A percentile compares a stretch with the other conserved stretches of the same genome.
phyloP scores from a whole-genome alignment of 1,139 yeast genomes.

The Torulaspora globosa region DNA sequence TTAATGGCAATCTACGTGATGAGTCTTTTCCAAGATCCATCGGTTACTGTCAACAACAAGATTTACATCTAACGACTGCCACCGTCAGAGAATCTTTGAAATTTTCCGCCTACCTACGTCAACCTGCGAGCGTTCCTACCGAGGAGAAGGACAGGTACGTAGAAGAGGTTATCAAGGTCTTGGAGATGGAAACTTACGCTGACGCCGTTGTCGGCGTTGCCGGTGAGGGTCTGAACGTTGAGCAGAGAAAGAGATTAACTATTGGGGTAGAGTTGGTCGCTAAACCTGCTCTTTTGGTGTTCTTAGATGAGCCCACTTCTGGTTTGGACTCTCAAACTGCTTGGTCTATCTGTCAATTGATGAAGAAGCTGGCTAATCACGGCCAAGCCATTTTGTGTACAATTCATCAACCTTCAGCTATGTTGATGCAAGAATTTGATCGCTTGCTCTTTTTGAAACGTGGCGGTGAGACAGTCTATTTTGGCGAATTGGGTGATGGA shows the following conservation, averaged over 20 bases:
- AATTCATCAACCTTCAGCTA: constrained; percentile 80
- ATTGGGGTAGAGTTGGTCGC: constrained; percentile 88
- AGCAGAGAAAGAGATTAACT: constrained; percentile 79
- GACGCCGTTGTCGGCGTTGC: constrained; percentile 83
- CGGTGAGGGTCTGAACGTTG: constrained; percentile 77
- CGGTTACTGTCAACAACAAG: constrained; percentile 83
- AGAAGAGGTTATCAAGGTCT: constrained; percentile 61
- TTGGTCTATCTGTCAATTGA: constrained; percentile 75
- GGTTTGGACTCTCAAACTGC: constrained; percentile 92
- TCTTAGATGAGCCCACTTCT: constrained; percentile 90
- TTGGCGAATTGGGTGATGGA: constrained; percentile 70
- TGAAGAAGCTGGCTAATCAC: constrained; percentile 68
- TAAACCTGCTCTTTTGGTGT: constrained; percentile 72
- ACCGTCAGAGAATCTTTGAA: constrained; percentile 76
- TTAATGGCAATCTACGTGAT: constrained; percentile 66
- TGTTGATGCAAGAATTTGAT: constrained; percentile 71
- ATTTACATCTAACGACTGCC: constrained; percentile 66
- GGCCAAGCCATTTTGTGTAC: constrained; percentile 85
- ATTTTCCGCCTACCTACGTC: constrained; percentile 72
- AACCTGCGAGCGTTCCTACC: constrained; percentile 51
- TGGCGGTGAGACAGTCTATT: constrained; percentile 78
- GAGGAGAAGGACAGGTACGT: constrained; percentile 66
- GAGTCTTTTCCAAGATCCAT: constrained; percentile 74
- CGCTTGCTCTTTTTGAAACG: constrained; percentile 64
- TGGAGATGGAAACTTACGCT: constrained; percentile 70